Evolutionary conservation across 1,284 basidiomycete species (phyloP).

Genomic region (Cryptococcus hybrid): DNA sequence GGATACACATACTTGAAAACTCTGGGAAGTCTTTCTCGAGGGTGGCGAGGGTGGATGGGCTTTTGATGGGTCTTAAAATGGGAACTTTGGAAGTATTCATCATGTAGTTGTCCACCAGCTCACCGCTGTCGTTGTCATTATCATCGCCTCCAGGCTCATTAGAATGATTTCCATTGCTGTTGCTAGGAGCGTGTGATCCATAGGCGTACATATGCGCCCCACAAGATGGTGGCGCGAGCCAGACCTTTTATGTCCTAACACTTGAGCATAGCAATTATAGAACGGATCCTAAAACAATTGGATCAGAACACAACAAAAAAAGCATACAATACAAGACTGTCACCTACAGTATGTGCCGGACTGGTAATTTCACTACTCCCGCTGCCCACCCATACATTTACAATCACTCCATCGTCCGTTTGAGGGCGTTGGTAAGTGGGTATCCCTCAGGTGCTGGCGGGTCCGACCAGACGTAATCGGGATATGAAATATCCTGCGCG

Average conservation of each 20-base stretch:
- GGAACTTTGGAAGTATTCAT: conserved; percentile 51
- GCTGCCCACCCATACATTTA: conserved; percentile 90
- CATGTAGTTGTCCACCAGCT: conserved; percentile 46
- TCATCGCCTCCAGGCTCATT: conserved; percentile 2
- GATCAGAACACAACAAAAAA: conserved; percentile 1
- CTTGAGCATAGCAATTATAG: conserved; percentile 88
- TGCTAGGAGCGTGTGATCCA: conserved; percentile 17
- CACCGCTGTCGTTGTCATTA: conserved; percentile 48
- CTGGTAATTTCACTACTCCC: conserved; percentile 61
- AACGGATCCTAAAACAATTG: conserved; percentile 71
- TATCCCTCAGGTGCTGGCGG: conserved; percentile 55
- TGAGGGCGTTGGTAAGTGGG: conserved; percentile 62
- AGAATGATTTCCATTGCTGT: conserved; percentile 32
- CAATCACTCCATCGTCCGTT: conserved; percentile 66
- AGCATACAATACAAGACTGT: background rate
- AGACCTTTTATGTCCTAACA: conserved; percentile 88
- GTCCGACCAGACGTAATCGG: conserved; percentile 81
- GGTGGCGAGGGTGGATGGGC: background rate
- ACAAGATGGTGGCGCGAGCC: conserved; percentile 75
- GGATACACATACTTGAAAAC: conserved; percentile 65
- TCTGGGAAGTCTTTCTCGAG: conserved; percentile 29
- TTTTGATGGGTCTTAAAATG: conserved; percentile 29
- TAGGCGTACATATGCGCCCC: conserved; percentile 59
- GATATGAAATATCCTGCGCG: conserved; percentile 68
- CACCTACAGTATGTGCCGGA: conserved; percentile 85